Conservation (phyloP, 1,284 basidiomycete genomes). For the Naganishia cerealis region DNA sequence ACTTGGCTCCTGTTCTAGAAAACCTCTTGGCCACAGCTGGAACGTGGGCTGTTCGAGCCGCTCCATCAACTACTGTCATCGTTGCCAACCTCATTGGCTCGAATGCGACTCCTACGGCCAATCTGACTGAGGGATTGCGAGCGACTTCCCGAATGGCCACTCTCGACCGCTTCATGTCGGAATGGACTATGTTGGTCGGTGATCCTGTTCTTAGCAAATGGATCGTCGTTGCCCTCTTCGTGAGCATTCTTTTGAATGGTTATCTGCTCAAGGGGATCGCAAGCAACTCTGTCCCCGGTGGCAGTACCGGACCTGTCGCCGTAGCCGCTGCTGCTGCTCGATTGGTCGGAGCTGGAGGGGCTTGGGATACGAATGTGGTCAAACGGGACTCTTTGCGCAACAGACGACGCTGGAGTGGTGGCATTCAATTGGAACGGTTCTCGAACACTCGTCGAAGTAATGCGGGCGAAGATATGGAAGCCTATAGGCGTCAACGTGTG, state of each 20-base stretch:
- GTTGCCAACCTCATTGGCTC: constrained; percentile 28
- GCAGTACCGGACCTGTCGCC: constrained; percentile 54
- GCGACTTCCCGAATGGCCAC: constrained; percentile 51
- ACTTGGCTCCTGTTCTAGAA: constrained; percentile 8
- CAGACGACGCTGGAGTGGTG: constrained; percentile 41
- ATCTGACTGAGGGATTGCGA: constrained; percentile 6
- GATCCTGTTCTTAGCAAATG: constrained; percentile 94
- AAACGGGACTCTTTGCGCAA: constrained; percentile 35
- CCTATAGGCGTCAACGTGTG: constrained; percentile 23
- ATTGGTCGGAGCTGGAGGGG: constrained; percentile 53
- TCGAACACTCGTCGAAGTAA: constrained; percentile 33
- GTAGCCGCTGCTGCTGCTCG: constrained; percentile 54
- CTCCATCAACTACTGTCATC: constrained; percentile 21
- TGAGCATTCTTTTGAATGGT: constrained; percentile 88
- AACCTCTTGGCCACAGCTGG: constrained; percentile 14
- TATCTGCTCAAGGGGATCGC: constrained; percentile 80
- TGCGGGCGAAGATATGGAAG: constrained; percentile 25
- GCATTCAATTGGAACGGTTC: constrained; percentile 39
- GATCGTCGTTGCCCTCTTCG: constrained; percentile 84
- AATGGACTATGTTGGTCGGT: constrained; percentile 92
- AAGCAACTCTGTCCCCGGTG: constrained; percentile 49
- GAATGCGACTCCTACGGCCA: background rate
- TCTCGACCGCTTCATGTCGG: constrained; percentile 83
- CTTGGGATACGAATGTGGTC: constrained; percentile 44
- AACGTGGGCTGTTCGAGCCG: constrained; percentile 19